Percentiles rank a stretch among this genome's conserved stretches.
These are phyloP conservation scores for Stachybotrys echinatus DNA, from an alignment of 2,329 filamentous ascomycete species.

Conservation along the genomic window DNA sequence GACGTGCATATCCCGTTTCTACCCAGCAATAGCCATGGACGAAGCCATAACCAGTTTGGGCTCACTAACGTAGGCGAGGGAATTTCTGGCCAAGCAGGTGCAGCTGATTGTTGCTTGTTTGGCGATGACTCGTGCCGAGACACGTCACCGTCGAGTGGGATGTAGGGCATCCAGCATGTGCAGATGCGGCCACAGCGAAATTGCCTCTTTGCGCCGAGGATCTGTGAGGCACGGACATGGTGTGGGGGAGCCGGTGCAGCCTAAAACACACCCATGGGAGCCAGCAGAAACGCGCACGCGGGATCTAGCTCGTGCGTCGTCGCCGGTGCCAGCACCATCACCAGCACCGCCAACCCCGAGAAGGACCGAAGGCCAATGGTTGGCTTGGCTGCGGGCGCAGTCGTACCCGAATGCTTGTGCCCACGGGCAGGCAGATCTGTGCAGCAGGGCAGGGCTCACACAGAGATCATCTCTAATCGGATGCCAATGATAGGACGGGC, in stretches of 20 bases:
- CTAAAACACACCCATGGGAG: neutral
- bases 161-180: neutral
- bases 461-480: no score
- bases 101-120: neutral
- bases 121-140: neutral
- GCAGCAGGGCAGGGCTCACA: no score
- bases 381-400: no score
- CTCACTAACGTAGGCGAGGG: no score
- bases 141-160: neutral
- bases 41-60: no score
- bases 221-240: neutral
- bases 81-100: no score
- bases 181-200: neutral
- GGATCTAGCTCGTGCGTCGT: neutral
- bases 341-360: neutral
- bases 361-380: neutral
- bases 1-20: no score
- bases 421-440: no score
- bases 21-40: no score
- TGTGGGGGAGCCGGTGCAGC: neutral
- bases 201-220: neutral
- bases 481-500: no score
- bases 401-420: no score
- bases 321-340: neutral
- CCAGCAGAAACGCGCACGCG: neutral